Conservation (phyloP, 352 stramenopile species). For the Blastocystis sp. region DNA sequence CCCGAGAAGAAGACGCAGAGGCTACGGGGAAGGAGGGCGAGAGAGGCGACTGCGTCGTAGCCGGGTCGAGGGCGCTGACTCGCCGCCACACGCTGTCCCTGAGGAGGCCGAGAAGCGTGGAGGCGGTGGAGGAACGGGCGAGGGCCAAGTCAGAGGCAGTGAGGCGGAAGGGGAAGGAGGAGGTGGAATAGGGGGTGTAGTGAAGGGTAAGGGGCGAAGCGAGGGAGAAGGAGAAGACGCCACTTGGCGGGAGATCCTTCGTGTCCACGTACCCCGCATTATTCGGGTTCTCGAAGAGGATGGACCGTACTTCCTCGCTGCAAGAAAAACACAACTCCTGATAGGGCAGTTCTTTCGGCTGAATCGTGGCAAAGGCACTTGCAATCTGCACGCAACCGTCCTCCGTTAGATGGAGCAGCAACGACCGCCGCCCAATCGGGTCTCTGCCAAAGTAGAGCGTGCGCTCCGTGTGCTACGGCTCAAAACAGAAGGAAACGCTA, state of each 20-base stretch:
- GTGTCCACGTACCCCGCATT: not conserved
- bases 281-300: constrained; percentile 15
- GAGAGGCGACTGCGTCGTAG: too few relatives aligned
- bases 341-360: not conserved
- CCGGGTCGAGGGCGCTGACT: not conserved
- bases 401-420: not conserved
- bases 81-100: constrained; percentile 13
- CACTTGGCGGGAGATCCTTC: constrained; percentile 24
- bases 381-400: not conserved
- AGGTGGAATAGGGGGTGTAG: not conserved
- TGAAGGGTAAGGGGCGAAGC: not conserved
- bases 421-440: not conserved
- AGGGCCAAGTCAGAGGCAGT: not conserved
- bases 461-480: not conserved
- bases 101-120: not conserved
- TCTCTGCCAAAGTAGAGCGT: constrained; percentile 42
- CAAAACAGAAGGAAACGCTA: not conserved
- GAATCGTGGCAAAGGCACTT: not conserved
- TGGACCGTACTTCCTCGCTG: not conserved
- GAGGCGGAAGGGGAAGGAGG: not conserved
- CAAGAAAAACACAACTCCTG: constrained; percentile 6
- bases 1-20: constrained; percentile 63
- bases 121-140: not conserved
- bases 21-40: not conserved
- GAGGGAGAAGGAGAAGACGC: not conserved